phyloP scores from a whole-genome alignment of 352 stramenopile species.

The Pythium guiyangense region DNA sequence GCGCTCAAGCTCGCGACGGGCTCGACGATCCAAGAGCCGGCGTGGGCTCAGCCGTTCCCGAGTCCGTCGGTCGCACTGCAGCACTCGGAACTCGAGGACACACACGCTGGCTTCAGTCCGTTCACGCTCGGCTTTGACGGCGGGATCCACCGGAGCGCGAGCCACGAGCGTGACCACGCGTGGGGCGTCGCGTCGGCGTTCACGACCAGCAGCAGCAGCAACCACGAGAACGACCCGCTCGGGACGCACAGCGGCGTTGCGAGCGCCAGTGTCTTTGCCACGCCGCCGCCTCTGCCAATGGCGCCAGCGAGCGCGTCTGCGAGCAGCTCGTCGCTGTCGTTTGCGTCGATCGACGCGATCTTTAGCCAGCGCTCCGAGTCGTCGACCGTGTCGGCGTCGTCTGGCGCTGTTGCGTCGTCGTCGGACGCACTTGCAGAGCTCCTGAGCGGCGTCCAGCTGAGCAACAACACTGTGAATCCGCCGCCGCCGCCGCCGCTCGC shows the following conservation, averaged over 20 bases:
- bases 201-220: not conserved
- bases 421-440: conserved; percentile 65
- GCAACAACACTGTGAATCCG: conserved; percentile 8
- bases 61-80: conserved; percentile 31
- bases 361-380: conserved; percentile 73
- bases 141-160: conserved; percentile 37
- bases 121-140: conserved; percentile 74
- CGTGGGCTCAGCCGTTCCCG: conserved; percentile 68
- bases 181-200: conserved; percentile 20
- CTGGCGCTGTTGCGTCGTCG: not conserved
- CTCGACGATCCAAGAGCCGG: conserved; percentile 53
- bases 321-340: conserved; percentile 43
- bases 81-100: conserved; percentile 13
- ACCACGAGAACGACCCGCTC: conserved; percentile 7
- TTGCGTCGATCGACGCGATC: conserved; percentile 80
- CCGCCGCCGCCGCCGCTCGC: not conserved
- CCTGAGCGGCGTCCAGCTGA: conserved; percentile 48
- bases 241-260: not conserved
- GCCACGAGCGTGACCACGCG: conserved; percentile 17
- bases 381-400: not conserved
- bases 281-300: conserved; percentile 6
- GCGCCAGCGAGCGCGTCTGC: conserved; percentile 6
- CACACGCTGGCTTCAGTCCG: conserved; percentile 47
- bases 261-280: conserved; percentile 4
- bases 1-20: conserved; percentile 62